phyloP scores from a whole-genome alignment of 2,329 filamentous ascomycete genomes.

The Cryphonectria parasitica region DNA sequence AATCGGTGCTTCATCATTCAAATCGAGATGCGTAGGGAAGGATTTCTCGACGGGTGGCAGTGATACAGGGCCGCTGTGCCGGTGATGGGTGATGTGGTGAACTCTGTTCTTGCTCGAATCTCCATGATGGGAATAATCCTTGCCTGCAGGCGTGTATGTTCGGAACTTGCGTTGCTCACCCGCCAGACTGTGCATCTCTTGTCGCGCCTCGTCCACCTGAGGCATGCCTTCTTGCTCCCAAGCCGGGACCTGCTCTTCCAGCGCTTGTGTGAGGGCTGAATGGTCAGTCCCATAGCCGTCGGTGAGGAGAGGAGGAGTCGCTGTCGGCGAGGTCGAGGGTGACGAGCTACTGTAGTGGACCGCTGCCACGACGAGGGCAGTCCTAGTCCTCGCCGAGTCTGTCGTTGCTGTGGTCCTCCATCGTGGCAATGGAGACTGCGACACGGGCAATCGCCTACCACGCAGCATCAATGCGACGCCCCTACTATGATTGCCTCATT shows the following conservation, averaged over 20 bases:
- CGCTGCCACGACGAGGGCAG: neutral
- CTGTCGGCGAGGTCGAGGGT: neutral
- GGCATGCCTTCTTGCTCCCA: neutral
- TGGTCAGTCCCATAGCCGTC: neutral
- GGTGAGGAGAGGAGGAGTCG: neutral
- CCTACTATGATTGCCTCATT: slow-evolving; percentile 27
- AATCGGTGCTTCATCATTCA: neutral
- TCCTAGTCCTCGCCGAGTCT: neutral
- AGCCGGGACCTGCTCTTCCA: neutral
- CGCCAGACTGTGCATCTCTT: neutral
- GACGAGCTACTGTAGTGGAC: slow-evolving; percentile 10
- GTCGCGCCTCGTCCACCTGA: neutral
- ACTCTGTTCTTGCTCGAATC: neutral
- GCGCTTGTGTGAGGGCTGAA: neutral
- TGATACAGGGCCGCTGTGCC: neutral
- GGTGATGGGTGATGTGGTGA: neutral
- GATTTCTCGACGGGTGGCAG: neutral
- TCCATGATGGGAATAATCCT: neutral
- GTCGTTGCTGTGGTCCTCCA: slow-evolving; percentile 22
- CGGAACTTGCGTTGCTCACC: neutral
- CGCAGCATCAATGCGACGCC: slow-evolving; percentile 30
- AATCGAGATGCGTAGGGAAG: neutral
- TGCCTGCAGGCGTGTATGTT: neutral
- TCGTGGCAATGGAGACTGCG: slow-evolving; percentile 28
- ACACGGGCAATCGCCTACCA: slow-evolving; percentile 28